Evolutionary conservation across 192 early-diverging fungal genomes (phyloP), one percentile per base, ranked within the genome.

Genomic region (Geranomyces michiganensis): DNA sequence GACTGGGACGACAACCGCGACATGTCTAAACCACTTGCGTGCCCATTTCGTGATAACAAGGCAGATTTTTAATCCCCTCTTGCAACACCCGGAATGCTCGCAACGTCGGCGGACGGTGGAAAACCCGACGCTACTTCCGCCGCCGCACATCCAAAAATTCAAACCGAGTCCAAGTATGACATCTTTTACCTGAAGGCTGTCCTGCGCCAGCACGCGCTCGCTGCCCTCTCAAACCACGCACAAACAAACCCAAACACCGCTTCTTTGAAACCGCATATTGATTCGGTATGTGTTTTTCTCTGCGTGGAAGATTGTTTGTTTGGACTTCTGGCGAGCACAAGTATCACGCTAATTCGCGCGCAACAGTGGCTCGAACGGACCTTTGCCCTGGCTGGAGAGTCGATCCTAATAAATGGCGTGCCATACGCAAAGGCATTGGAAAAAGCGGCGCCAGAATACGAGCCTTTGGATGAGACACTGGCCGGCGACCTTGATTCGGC

Each of bases 401-500:
- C 41, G n/a, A 63, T 72, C 32, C 70, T 72, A 7, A 53, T 65
- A 44, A 67, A 72, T 27, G 62, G 71, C 14, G 29, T 72, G 27
- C 22, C 59, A 12, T 72, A 77, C 51, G 29, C 45, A 1, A 68
- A 77, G 58, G 46, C 64, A 0, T 55, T 72, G 45, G 56, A 72
- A 29, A 26, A 67, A 49, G 46, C 58, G 1, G 49, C 65, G 21
- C 62, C 62, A n/a, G 70, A 77, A 48, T 63, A 71, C 24, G 67
- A 77, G 21, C 46, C 49, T 24, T n/a, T 72, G 41, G 53, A 65
- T 29, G 65, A 62, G 13, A 44, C 47, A 24, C 48, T 51, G n/a
- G 24, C 61, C 5, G 65, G 49, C 47, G 62, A 60, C 26, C 64
- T 72, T 45, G 60, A 64, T 4, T 31, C 62, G 59, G 87, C 92